A percentile compares a stretch with the other conserved stretches of the same genome.
These are phyloP conservation scores for Cichorium intybus DNA, from an alignment of 140 eudicot species.

Conservation along the genomic window DNA sequence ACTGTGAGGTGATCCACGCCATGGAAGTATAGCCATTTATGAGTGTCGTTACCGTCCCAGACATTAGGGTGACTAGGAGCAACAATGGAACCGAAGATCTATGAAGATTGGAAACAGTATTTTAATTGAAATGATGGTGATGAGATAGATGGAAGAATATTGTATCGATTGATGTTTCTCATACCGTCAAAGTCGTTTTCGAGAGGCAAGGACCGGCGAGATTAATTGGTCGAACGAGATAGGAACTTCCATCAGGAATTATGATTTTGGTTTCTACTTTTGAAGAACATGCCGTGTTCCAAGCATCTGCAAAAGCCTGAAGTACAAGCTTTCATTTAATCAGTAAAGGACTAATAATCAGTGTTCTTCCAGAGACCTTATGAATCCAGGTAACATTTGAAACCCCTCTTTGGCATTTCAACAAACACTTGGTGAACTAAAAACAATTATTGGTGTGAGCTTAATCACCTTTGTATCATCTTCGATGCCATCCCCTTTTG, in stretches of 20 bases:
- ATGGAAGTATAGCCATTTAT: conserved; percentile 88
- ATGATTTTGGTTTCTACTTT: conserved; percentile 43
- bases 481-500: conserved; percentile 63
- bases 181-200: conserved; percentile 56
- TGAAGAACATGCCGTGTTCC: conserved; percentile 75
- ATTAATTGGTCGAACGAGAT: conserved; percentile 54
- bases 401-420: conserved; percentile 14
- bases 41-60: conserved; percentile 62
- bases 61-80: conserved; percentile 78
- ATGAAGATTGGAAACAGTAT: background rate
- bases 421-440: conserved; percentile 16
- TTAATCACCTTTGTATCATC: conserved; percentile 74
- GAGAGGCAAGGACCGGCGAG: conserved; percentile 71
- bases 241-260: conserved; percentile 44
- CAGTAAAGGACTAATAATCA: background rate
- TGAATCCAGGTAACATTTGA: background rate
- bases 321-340: background rate
- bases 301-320: conserved; percentile 63
- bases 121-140: background rate
- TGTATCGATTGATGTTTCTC: conserved; percentile 8
- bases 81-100: conserved; percentile 67
- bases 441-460: background rate
- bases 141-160: background rate
- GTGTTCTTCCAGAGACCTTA: background rate
- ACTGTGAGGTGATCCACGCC: conserved; percentile 53